Evolutionary conservation across 164 flowering plant genomes (phyloP), one percentile per base, ranked within the genome.

Genomic region (Echeveria elegans): DNA sequence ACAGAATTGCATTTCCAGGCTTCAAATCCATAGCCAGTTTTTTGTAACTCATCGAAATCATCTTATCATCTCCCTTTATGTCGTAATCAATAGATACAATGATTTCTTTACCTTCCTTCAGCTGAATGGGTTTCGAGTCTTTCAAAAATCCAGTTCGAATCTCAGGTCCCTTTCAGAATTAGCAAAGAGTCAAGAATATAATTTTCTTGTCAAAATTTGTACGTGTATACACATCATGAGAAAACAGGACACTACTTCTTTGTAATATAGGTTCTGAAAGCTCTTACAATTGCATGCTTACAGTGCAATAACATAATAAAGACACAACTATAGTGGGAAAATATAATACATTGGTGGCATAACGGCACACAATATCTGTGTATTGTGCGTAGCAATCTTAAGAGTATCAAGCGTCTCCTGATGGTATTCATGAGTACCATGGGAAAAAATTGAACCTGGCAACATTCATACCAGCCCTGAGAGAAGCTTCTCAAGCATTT

Each of bases 391-490:
- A n/a, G 90, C 90, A 18, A 68, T 76, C 71, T 74, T 75, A 64
- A 88, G 85, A 70, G 85, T 88, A 70, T 88, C 40, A 68, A 88
- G 70, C 2, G 95, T 88, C 76, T 84, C 90, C 77, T 86, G 95
- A 66, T 88, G 95, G 59, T 88, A 88, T 62, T 85, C 92, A 47
- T 88, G 95, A 1, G 91, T 77, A 1, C 95, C 91, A 30, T 88
- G 95, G 0, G 91, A n/a, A 85, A 78, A 88, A 88, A 74, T 88
- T 88, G 78, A 88, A 88, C 71, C 95, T 82, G 28, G 95, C 95
- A 16, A 88, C 91, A 30, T 80, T 88, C 94, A 88, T 88, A 1
- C 94, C 94, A 5, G 94, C 94, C 66, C 78, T 79, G n/a, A n/a
- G 7, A 88, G 78, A 31, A 88, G 88, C 86, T 88, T 88, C 82